Base-by-base conservation (phyloP, 306 rosid genomes). In the Psophocarpus tetragonolobus region DNA sequence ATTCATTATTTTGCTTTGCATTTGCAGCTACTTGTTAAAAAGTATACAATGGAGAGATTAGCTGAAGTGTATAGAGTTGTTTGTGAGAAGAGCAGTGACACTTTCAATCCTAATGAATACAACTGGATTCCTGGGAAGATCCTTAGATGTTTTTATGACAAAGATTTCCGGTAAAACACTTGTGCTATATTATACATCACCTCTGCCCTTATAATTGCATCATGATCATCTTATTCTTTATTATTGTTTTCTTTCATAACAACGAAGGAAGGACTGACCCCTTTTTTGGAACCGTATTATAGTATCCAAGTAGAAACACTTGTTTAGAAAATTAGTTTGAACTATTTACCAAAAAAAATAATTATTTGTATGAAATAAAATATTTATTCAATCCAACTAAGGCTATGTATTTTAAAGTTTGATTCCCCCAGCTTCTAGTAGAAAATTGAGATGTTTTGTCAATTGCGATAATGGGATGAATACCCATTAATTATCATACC, bases 51-150 rank as follows among this genome's bases (percentile, higher is more conserved):
- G 96, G 96, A 92, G 81, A 91, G 99, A 84, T 82, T 96, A 74
- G 96, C 91, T 72, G 99, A 96, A 84, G 82, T 96, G 67, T 90
- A 86, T 85, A 86, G 87, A 86, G 81, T 87, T 48, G 77, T 81
- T 77, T 91, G 97, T 66, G 56, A 89, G 88, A 90, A 85, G 76
- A 82, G 82, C 83, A 71, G 88, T 30, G 85, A 85, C 60, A 79
- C 81, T 21, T 76, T 76, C 82, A 79, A 86, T 57, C 69, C 87
- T 7, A 35, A 80, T 68, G 91, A 91, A 38, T 96, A 82, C 80
- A 84, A 86, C 69, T 96, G 99, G 99, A 91, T 96, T 84, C 96
- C 89, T 26, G 99, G 97, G 80, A 96, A 88, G 94, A 88, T 96
- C 74, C 83, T 96, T 79, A 92, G 96, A 85, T 92, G 98, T 84